These are phyloP conservation scores for Nakaseomyces sp. DNA, from an alignment of 1,139 yeast species.

Conservation along the genomic window DNA sequence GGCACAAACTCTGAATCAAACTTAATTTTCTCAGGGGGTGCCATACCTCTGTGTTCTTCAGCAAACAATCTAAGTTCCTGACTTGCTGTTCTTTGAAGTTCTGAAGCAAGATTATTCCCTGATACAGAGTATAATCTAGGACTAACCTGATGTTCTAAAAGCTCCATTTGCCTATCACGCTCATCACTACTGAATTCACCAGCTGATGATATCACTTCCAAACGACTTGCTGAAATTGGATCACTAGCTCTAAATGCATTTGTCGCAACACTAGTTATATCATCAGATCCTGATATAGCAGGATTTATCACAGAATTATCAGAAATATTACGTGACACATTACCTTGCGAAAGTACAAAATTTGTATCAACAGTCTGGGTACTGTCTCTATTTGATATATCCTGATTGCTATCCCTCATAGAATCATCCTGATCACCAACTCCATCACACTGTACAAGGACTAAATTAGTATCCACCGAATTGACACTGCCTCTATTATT, in stretches of 20 bases:
- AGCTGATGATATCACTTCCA: background rate
- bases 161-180: background rate
- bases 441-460: too few relatives aligned
- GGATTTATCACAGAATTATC: background rate
- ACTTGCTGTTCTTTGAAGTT: constrained; percentile 1
- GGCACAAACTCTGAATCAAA: constrained; percentile 2
- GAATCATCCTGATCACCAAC: too few relatives aligned
- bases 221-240: background rate
- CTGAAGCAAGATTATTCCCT: background rate
- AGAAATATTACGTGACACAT: background rate
- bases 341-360: background rate
- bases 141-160: background rate
- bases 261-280: background rate
- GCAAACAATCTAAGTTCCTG: background rate
- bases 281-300: background rate
- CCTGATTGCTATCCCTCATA: too few relatives aligned
- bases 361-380: background rate
- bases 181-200: background rate
- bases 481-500: too few relatives aligned
- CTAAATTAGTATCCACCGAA: too few relatives aligned
- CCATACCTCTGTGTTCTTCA: background rate
- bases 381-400: background rate
- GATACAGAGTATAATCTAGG: background rate
- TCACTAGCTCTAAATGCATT: background rate
- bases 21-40: background rate